A percentile compares a stretch with the other conserved stretches of the same genome.
Evolutionary conservation across 371 early-diverging fungal genomes (phyloP).

Genomic region (Gilbertella persicaria): DNA sequence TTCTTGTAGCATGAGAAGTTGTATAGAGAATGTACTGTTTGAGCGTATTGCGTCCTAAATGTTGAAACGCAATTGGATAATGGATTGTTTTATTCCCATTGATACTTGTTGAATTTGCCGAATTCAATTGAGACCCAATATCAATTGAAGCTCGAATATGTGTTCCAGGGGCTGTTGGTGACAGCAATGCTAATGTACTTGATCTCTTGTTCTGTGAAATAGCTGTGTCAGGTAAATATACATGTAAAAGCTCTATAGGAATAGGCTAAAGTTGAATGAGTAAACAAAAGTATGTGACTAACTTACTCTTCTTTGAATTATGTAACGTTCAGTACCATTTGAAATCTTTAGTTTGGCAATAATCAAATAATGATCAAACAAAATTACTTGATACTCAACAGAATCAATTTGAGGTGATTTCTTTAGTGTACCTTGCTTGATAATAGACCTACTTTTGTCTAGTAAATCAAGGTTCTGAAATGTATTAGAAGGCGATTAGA

Average conservation of each 20-base stretch:
- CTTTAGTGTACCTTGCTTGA: no score
- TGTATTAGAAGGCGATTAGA: no score
- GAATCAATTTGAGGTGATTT: no score
- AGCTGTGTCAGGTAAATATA: slow-evolving; percentile 23
- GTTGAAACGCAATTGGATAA: slow-evolving; percentile 73
- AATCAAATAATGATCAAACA: slow-evolving; percentile 87
- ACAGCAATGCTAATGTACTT: slow-evolving; percentile 20
- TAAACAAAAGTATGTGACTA: no score
- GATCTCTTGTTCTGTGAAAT: slow-evolving; percentile 19
- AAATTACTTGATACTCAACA: slow-evolving; percentile 71
- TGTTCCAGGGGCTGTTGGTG: slow-evolving; percentile 8
- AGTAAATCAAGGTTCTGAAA: no score
- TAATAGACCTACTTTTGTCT: no score
- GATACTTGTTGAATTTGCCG: not conserved
- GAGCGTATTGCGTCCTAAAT: slow-evolving; percentile 64
- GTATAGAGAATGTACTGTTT: slow-evolving; percentile 72
- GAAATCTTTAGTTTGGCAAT: slow-evolving; percentile 65
- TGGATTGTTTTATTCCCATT: slow-evolving; percentile 8
- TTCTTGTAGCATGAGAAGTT: slow-evolving; percentile 70
- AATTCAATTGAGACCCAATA: slow-evolving; percentile 8
- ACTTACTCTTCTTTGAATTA: slow-evolving; percentile 36
- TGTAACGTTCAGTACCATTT: slow-evolving; percentile 38
- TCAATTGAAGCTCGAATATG: slow-evolving; percentile 21
- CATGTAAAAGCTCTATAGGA: slow-evolving; percentile 68
- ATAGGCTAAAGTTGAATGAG: no score